Evolutionary conservation across 2,329 filamentous ascomycete species (phyloP).

Genomic region (Mariannaea elegans): DNA sequence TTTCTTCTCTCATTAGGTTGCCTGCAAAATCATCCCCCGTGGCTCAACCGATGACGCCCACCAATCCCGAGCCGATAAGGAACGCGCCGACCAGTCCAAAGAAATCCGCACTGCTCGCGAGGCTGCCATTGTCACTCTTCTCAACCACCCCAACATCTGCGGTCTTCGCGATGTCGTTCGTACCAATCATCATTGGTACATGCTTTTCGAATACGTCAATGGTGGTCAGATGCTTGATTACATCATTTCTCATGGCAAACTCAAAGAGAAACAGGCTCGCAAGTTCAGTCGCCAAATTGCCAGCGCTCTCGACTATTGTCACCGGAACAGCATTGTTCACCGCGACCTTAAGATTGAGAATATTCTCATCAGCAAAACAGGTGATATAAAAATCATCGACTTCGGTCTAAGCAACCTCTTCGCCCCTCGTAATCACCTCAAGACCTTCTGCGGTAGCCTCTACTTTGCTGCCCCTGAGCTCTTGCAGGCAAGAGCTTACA

Average conservation of each 20-base stretch:
- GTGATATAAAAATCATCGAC: constrained; percentile 99
- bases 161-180: constrained; percentile 94
- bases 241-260: constrained; percentile 95
- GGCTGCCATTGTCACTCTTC: constrained; percentile 92
- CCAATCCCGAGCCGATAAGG: constrained; percentile 75
- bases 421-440: constrained; percentile 82
- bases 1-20: constrained; percentile 63
- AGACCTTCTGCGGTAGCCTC: constrained; percentile 96
- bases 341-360: constrained; percentile 99
- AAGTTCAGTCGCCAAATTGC: constrained; percentile 98
- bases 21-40: constrained; percentile 95
- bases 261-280: constrained; percentile 97
- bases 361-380: constrained; percentile 98
- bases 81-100: constrained; percentile 94
- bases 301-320: constrained; percentile 95
- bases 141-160: constrained; percentile 96
- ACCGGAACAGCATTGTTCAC: constrained; percentile 97
- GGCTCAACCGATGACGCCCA: constrained; percentile 88
- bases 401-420: constrained; percentile 98
- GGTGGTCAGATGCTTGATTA: constrained; percentile 99
- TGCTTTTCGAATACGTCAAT: constrained; percentile 99
- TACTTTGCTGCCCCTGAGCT: constrained; percentile 98
- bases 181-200: constrained; percentile 99
- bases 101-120: constrained; percentile 95
- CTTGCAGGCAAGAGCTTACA: constrained; percentile 92